phyloP scores from a whole-genome alignment of 1,284 basidiomycete species.

The Somion occarium region DNA sequence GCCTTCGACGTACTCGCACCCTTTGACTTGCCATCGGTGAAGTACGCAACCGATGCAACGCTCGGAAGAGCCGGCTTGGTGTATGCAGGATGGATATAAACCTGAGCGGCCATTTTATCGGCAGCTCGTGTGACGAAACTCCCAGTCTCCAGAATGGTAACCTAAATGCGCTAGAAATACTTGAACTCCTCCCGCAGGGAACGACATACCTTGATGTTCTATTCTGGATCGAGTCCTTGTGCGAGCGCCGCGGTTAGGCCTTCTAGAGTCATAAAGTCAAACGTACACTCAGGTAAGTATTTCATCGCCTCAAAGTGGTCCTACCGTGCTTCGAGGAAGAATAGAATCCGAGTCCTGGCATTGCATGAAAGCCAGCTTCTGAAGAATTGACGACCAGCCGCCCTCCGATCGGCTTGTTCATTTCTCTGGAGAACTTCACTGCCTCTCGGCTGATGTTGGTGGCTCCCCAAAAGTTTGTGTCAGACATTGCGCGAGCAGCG shows the following conservation, averaged over 20 bases:
- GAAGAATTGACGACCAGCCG: constrained; percentile 30
- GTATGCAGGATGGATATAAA: constrained; percentile 9
- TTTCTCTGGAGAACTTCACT: constrained; percentile 34
- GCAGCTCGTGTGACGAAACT: constrained; percentile 2
- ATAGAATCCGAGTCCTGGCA: constrained; percentile 26
- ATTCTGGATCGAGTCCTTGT: constrained; percentile 31
- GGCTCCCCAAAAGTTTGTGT: constrained; percentile 35
- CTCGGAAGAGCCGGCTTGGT: not conserved
- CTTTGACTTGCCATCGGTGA: not conserved
- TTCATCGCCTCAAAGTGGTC: not conserved
- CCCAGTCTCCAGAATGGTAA: constrained; percentile 6
- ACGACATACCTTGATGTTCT: constrained; percentile 38
- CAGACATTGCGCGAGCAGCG: constrained; percentile 27
- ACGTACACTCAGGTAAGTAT: not conserved
- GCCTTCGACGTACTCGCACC: constrained; percentile 4
- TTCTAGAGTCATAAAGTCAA: constrained; percentile 29
- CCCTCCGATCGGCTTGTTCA: constrained; percentile 31
- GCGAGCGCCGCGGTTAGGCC: constrained; percentile 28
- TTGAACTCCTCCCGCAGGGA: too few species aligned
- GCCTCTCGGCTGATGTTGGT: constrained; percentile 29
- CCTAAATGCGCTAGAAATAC: too few species aligned
- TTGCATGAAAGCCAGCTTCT: constrained; percentile 19
- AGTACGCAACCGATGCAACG: not conserved
- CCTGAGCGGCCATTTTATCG: not conserved
- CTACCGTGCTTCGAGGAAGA: constrained; percentile 25